Evolutionary conservation across 305 asterid species (phyloP).

Genomic region (Fraxinus latifolia): DNA sequence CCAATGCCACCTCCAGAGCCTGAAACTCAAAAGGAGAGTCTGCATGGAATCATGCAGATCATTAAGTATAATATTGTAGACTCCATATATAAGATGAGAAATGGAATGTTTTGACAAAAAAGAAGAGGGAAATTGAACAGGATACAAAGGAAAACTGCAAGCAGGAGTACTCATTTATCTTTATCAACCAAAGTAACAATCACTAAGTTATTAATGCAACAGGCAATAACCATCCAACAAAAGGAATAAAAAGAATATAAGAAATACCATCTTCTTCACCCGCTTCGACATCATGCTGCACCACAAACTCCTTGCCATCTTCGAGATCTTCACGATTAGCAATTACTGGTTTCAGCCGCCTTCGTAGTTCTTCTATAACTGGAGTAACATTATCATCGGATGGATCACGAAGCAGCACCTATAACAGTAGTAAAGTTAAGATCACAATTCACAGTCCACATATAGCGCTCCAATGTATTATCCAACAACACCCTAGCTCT

Average conservation of each 20-base stretch:
- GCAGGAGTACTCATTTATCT: neutral
- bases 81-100: neutral
- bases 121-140: neutral
- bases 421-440: neutral
- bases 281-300: conserved; percentile 38
- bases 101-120: neutral
- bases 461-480: neutral
- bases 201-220: neutral
- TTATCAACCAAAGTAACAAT: neutral
- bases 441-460: neutral
- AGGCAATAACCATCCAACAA: neutral
- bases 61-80: neutral
- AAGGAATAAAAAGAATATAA: neutral
- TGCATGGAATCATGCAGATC: conserved; percentile 21
- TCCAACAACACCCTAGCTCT: neutral
- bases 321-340: conserved; percentile 35
- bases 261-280: conserved; percentile 55
- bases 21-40: conserved; percentile 57
- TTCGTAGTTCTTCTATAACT: conserved; percentile 49
- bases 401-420: conserved; percentile 55
- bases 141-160: neutral
- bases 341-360: conserved; percentile 38
- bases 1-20: conserved; percentile 60
- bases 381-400: conserved; percentile 41
- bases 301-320: conserved; percentile 27